phyloP scores from a whole-genome alignment of 2,329 filamentous ascomycete species.

The Talaromyces piceae region DNA sequence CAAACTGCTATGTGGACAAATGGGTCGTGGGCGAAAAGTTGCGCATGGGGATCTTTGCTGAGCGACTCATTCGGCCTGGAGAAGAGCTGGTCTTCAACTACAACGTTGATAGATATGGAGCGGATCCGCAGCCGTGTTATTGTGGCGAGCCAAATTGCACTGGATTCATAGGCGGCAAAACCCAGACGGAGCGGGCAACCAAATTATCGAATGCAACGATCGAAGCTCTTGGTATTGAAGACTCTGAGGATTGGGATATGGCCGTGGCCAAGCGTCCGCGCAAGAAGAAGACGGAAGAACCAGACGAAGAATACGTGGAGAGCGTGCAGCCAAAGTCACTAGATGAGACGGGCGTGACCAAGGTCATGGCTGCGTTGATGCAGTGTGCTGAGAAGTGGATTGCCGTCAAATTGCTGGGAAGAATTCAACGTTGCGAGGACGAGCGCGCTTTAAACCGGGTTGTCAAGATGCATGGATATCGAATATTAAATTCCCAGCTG shows the following conservation, averaged over 20 bases:
- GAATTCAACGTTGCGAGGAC: constrained; percentile 80
- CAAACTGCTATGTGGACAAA: constrained; percentile 98
- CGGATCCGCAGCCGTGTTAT: constrained; percentile 94
- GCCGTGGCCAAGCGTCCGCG: constrained; percentile 80
- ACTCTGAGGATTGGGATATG: constrained; percentile 86
- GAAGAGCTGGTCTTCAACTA: constrained; percentile 99
- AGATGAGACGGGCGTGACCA: constrained; percentile 75
- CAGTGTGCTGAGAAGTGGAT: constrained; percentile 99
- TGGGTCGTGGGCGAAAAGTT: constrained; percentile 97
- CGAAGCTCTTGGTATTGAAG: constrained; percentile 91
- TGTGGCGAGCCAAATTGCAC: constrained; percentile 92
- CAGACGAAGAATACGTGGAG: constrained; percentile 93
- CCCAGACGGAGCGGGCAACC: constrained; percentile 89
- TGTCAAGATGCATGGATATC: constrained; percentile 94
- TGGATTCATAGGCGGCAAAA: constrained; percentile 95
- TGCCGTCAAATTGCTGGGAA: constrained; percentile 83
- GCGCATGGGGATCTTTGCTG: constrained; percentile 97
- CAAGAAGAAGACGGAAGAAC: constrained; percentile 85
- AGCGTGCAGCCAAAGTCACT: constrained; percentile 73
- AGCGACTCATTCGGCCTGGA: constrained; percentile 73
- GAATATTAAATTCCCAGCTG: constrained; percentile 82
- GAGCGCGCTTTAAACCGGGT: constrained; percentile 81
- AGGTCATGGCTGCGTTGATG: constrained; percentile 93
- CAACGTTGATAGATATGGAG: constrained; percentile 96
- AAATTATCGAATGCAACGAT: constrained; percentile 85